Evolutionary conservation across 2,329 filamentous ascomycete species (phyloP).

Genomic region (Microascus cirrosus): DNA sequence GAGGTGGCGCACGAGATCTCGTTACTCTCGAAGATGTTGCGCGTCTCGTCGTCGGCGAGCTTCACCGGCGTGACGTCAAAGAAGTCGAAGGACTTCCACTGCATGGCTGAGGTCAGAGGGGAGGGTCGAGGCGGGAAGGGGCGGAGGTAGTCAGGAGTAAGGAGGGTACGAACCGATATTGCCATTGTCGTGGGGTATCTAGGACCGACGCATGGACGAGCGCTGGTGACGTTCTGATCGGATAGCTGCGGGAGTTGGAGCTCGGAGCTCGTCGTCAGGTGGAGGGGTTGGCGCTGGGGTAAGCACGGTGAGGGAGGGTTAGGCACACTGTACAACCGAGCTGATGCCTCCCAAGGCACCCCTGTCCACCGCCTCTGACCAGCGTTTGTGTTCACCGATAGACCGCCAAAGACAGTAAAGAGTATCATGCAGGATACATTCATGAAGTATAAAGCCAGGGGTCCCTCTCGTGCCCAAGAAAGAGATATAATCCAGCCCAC

Average conservation of each 20-base stretch:
- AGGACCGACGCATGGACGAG: background rate
- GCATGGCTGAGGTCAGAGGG: background rate
- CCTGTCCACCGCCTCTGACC: too few relatives aligned
- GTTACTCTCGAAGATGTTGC: constrained; percentile 68
- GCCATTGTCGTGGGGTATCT: constrained; percentile 1
- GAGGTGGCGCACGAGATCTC: constrained; percentile 77
- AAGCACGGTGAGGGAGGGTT: background rate
- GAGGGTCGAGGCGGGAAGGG: background rate
- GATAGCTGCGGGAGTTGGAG: background rate
- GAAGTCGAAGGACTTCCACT: constrained; percentile 99
- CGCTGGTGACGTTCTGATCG: background rate
- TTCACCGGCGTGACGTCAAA: constrained; percentile 87
- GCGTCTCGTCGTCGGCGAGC: constrained; percentile 67
- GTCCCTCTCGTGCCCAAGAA: too few relatives aligned
- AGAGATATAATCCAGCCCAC: too few relatives aligned
- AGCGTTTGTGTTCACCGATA: background rate
- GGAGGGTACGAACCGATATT: background rate
- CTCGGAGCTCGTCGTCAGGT: background rate
- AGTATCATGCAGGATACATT: too few relatives aligned
- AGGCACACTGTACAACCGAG: background rate
- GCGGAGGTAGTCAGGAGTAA: background rate
- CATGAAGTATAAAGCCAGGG: too few relatives aligned
- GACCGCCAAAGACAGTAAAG: too few relatives aligned
- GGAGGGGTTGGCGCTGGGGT: background rate
- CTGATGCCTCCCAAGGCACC: background rate